Evolutionary conservation across 2,329 filamentous ascomycete genomes (phyloP), one percentile per base, ranked within the genome.

Genomic region (Alternaria postmessia): DNA sequence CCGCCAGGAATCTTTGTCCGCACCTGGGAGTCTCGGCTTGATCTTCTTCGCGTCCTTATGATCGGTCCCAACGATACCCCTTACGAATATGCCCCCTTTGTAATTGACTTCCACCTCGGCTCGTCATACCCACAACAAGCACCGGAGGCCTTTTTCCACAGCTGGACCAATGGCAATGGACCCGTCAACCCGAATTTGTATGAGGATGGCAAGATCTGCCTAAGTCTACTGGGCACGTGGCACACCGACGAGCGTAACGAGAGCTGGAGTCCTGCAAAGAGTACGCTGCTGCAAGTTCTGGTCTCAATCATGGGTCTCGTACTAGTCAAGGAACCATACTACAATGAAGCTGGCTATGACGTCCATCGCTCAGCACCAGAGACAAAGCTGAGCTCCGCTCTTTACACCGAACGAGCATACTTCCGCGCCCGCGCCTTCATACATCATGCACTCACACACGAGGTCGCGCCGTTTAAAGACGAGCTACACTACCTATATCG

Each of bases 331-430:
- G 82, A 85, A 61, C 87, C 87, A 1, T 89, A 87, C 70, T 89
- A 86, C 77, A 89, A 89, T 68, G 87, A 89, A 76, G 86, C 87
- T 11, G 87, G 87, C 26, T 89, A 85, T 63, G 86, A 88, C 46
- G 79, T 80, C 11, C 81, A 83, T 56, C 81, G 78, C 47, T 81
- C 78, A 9, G 80, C 82, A 4, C 78, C 79, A 5, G 81, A 84
- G 53, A 81, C 82, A 7, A 75, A 74, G 4, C 69, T 84, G 2
- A 82, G 82, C 48, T 81, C 81, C 5, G 78, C 78, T 1, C 77
- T 84, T 3, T 87, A 87, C 61, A 84, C 81, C 0, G 85, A 87
- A 63, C 83, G 83, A 51, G 82, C 83, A 2, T 86, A 85, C 59
- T 82, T 87, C 53, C 79, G 84, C 53, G 80, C 84, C 0, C 76